A percentile compares a stretch with the other conserved stretches of the same genome.
Conservation (phyloP, 495 filamentous ascomycete genomes). For the Aspergillus saccharolyticus region DNA sequence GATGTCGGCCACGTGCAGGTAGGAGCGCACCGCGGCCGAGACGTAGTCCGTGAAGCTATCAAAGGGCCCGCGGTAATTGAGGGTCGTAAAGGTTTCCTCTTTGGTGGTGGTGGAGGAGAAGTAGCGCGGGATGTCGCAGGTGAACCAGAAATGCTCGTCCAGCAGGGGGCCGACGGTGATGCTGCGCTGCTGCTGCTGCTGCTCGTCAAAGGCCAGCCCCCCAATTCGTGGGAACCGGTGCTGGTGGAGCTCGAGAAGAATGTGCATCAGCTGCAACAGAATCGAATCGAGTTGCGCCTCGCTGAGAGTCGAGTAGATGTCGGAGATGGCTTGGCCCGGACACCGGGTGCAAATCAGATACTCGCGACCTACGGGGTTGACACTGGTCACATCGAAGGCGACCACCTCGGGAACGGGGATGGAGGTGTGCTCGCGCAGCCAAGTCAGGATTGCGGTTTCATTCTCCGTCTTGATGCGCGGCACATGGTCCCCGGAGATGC, state of each 20-base stretch:
- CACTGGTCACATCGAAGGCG: not conserved
- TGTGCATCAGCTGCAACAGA: not conserved
- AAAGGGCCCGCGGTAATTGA: not conserved
- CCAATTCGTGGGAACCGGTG: not conserved
- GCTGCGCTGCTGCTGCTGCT: not conserved
- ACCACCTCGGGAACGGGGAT: not conserved
- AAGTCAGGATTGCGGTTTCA: not conserved
- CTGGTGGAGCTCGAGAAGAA: not conserved
- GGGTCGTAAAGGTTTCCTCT: not conserved
- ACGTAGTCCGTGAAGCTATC: not conserved
- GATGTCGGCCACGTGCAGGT: not conserved
- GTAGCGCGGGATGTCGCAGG: not conserved
- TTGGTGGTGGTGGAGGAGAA: not conserved
- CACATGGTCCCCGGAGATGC: not conserved
- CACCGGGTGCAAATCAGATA: not conserved
- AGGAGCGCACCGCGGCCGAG: not conserved
- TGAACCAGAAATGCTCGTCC: conserved; percentile 1
- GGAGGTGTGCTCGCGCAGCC: not conserved
- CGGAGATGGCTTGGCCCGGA: not conserved
- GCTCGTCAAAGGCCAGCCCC: not conserved
- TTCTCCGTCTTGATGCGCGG: conserved; percentile 1
- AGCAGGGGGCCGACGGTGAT: not conserved
- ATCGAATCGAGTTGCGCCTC: not conserved
- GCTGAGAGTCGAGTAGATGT: not conserved
- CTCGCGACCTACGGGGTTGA: not conserved